Conservation (phyloP, 176 grass and related monocot genomes). For the Olyra latifolia region DNA sequence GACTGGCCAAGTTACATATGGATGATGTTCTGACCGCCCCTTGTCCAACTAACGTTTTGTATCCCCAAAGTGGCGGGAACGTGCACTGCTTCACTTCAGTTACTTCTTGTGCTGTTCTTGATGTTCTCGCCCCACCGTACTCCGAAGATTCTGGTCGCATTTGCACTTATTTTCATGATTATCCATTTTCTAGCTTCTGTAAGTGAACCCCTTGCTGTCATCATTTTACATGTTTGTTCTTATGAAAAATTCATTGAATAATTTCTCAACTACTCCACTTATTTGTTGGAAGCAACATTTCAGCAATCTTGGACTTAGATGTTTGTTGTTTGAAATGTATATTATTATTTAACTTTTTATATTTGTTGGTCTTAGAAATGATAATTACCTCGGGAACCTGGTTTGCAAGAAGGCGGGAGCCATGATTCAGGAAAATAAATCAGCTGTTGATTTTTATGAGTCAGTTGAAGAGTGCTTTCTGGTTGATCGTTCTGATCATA, state of each 20-base stretch:
- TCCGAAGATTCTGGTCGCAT: constrained; percentile 44
- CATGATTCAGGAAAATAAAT: not conserved
- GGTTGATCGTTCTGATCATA: not conserved
- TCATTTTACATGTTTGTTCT: not conserved
- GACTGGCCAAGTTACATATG: constrained; percentile 59
- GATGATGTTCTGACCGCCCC: constrained; percentile 60
- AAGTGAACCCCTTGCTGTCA: constrained; percentile 36
- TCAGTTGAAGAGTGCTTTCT: not conserved
- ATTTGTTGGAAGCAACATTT: constrained; percentile 12
- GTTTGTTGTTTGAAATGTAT: not conserved
- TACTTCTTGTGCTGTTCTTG: constrained; percentile 73
- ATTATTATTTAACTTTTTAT: not conserved
- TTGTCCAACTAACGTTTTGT: constrained; percentile 64
- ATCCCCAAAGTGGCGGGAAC: constrained; percentile 71
- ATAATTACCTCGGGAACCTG: not conserved
- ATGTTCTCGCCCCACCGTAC: constrained; percentile 74
- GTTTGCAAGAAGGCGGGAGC: not conserved
- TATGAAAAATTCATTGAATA: not conserved
- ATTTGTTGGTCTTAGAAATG: not conserved
- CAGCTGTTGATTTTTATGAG: not conserved
- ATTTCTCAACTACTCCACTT: not conserved
- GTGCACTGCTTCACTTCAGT: constrained; percentile 80
- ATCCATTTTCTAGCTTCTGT: constrained; percentile 69
- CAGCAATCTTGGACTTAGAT: not conserved
- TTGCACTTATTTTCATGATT: constrained; percentile 75